Evolutionary conservation across 1,284 basidiomycete genomes (phyloP).

Genomic region (Ustanciosporium gigantosporum): DNA sequence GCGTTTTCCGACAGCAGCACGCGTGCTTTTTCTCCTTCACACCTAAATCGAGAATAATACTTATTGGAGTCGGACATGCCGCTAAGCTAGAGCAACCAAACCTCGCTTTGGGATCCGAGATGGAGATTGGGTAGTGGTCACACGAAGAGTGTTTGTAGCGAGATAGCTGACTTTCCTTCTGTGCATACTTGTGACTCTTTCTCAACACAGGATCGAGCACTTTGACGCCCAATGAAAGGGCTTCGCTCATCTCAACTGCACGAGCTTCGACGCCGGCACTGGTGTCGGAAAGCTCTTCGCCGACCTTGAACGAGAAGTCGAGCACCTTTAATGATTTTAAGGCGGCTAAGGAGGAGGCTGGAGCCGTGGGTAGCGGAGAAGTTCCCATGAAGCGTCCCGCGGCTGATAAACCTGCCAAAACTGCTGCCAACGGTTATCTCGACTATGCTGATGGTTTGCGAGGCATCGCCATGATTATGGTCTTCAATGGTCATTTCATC

Average conservation of each 20-base stretch:
- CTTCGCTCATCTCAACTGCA: not conserved
- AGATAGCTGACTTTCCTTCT: too few species aligned
- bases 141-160: too few species aligned
- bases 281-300: not conserved
- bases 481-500: slow-evolving; percentile 61
- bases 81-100: too few species aligned
- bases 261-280: not conserved
- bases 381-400: slow-evolving; percentile 19
- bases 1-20: too few species aligned
- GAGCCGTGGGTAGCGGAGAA: slow-evolving; percentile 16
- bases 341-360: slow-evolving; percentile 31
- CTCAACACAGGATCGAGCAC: too few species aligned
- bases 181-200: too few species aligned
- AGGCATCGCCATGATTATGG: slow-evolving; percentile 61
- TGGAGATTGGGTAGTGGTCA: too few species aligned
- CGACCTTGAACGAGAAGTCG: slow-evolving; percentile 12
- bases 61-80: too few species aligned
- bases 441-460: slow-evolving; percentile 63
- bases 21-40: too few species aligned
- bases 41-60: too few species aligned
- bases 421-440: slow-evolving; percentile 36
- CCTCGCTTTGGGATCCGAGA: too few species aligned
- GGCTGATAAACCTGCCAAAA: slow-evolving; percentile 24
- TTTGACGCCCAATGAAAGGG: not conserved
- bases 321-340: slow-evolving; percentile 16